phyloP scores from a whole-genome alignment of 2,329 filamentous ascomycete species.

The Raffaelea deltoideospora region DNA sequence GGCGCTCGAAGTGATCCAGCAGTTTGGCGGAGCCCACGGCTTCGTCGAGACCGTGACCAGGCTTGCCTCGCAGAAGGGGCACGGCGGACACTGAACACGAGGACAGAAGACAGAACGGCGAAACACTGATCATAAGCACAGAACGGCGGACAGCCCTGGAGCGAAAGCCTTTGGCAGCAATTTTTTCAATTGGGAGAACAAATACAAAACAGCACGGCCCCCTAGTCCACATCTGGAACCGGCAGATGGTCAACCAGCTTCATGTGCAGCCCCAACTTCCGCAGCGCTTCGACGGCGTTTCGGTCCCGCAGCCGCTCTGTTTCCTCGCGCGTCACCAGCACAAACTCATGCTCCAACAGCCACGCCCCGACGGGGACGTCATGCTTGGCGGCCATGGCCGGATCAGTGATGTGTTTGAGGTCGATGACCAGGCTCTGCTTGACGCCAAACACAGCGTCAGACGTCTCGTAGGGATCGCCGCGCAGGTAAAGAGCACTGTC shows the following conservation, averaged over 20 bases:
- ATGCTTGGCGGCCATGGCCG: constrained; percentile 42
- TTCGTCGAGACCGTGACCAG: constrained; percentile 35
- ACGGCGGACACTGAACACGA: neutral
- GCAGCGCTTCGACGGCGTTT: constrained; percentile 49
- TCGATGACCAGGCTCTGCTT: constrained; percentile 68
- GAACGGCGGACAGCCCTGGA: neutral
- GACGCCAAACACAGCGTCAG: constrained; percentile 75
- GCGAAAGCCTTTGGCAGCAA: too few relatives aligned
- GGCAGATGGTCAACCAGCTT: constrained; percentile 64
- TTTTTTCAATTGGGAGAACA: neutral
- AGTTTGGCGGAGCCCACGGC: constrained; percentile 39
- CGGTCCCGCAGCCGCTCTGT: constrained; percentile 49
- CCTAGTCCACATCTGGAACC: constrained; percentile 47
- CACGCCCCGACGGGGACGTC: constrained; percentile 46
- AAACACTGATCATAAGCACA: neutral
- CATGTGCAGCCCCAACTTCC: constrained; percentile 50
- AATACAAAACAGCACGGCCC: neutral
- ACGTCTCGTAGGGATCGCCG: constrained; percentile 66
- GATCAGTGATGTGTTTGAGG: constrained; percentile 32
- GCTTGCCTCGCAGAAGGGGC: constrained; percentile 2
- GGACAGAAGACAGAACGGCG: neutral
- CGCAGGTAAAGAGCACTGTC: constrained; percentile 59
- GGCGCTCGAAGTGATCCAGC: constrained; percentile 23
- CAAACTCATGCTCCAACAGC: constrained; percentile 59
- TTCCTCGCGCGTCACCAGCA: constrained; percentile 58